Percentiles rank a stretch among this genome's conserved stretches.
Conservation (phyloP, 2,329 filamentous ascomycete species). For the Elsinoe fawcettii region DNA sequence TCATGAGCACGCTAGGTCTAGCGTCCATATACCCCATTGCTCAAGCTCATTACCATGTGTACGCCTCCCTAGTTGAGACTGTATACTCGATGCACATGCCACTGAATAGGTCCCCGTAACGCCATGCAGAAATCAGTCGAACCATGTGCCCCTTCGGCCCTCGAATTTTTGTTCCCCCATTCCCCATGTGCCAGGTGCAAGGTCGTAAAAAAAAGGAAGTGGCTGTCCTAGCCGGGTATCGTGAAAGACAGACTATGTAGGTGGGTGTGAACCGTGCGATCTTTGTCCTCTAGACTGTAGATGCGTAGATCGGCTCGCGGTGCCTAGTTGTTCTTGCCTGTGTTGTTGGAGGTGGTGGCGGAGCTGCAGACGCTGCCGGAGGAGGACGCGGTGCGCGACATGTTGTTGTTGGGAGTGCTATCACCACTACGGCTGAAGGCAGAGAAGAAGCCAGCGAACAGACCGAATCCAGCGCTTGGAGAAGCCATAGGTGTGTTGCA, state of each 20-base stretch:
- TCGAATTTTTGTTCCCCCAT: slow-evolving; percentile 5
- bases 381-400: slow-evolving; percentile 14
- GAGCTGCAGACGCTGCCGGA: slow-evolving; percentile 9
- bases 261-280: neutral
- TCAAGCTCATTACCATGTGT: neutral
- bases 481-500: slow-evolving; percentile 15
- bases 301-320: neutral
- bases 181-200: neutral
- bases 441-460: slow-evolving; percentile 15
- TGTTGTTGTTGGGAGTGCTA: slow-evolving; percentile 10
- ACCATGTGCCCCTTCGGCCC: neutral
- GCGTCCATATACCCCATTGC: neutral
- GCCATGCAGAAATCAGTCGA: slow-evolving; percentile 1
- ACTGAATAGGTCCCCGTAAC: neutral
- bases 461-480: neutral
- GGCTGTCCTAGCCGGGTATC: slow-evolving; percentile 8
- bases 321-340: neutral
- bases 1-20: neutral
- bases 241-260: slow-evolving; percentile 1
- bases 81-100: neutral
- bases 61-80: neutral
- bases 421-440: slow-evolving; percentile 15
- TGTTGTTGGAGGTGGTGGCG: neutral
- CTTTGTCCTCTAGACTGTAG: slow-evolving; percentile 13
- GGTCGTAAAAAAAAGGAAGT: slow-evolving; percentile 8